phyloP scores from a whole-genome alignment of 495 filamentous ascomycete species.

The Aspergillus funiculosus region DNA sequence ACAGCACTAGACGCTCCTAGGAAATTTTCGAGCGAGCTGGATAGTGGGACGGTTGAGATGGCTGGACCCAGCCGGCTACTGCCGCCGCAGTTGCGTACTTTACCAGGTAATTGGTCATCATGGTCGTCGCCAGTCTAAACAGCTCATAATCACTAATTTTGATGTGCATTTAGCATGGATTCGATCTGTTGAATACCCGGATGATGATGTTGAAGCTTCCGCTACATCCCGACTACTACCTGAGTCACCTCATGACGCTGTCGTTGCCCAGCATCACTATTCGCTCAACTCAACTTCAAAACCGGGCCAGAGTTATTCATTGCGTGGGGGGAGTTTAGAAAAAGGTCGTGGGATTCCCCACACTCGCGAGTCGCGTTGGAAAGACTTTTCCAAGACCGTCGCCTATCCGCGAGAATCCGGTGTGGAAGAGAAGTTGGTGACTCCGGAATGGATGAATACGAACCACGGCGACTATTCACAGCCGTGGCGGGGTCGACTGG shows the following conservation, averaged over 20 bases:
- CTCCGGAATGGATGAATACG: constrained; percentile 54
- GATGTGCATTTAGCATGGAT: constrained; percentile 32
- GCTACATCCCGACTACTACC: constrained; percentile 35
- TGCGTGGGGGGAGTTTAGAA: constrained; percentile 15
- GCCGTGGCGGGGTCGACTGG: constrained; percentile 50
- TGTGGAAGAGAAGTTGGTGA: constrained; percentile 46
- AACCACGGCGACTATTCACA: constrained; percentile 50
- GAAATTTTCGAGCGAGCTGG: no score
- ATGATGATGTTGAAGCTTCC: constrained; percentile 28
- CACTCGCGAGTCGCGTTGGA: constrained; percentile 54
- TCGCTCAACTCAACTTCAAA: constrained; percentile 40
- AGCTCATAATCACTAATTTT: not conserved
- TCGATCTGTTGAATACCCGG: constrained; percentile 29
- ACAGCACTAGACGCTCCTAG: constrained; percentile 23
- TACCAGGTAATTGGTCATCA: constrained; percentile 28
- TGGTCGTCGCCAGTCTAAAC: not conserved
- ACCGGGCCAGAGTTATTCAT: constrained; percentile 11
- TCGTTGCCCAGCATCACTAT: constrained; percentile 57
- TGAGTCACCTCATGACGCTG: constrained; percentile 43
- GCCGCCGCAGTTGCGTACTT: constrained; percentile 20
- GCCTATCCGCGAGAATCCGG: constrained; percentile 46
- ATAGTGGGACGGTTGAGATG: constrained; percentile 18
- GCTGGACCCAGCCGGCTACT: constrained; percentile 12
- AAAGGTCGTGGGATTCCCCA: constrained; percentile 13
- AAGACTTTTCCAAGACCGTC: constrained; percentile 50